A percentile compares a stretch with the other conserved stretches of the same genome.
Conservation (phyloP, 139 green algal species). For the Desmodesmus armatus region DNA sequence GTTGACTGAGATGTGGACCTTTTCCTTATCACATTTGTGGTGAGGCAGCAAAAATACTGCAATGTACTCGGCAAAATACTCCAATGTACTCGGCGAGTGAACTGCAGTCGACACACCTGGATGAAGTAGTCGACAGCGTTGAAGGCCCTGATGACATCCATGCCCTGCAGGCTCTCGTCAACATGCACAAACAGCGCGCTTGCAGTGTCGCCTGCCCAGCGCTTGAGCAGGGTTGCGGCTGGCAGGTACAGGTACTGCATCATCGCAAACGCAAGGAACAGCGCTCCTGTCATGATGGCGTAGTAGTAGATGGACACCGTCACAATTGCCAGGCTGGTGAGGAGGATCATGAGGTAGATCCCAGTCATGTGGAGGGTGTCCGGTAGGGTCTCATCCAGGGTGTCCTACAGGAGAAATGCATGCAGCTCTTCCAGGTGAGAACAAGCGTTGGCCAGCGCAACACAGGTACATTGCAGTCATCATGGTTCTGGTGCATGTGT, state of each 20-base stretch:
- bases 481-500: too few species aligned
- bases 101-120: slow-evolving; percentile 48
- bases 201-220: slow-evolving; percentile 67
- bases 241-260: slow-evolving; percentile 75
- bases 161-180: slow-evolving; percentile 73
- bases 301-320: slow-evolving; percentile 61
- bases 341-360: slow-evolving; percentile 69
- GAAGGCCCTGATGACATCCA: slow-evolving; percentile 76
- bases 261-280: slow-evolving; percentile 54
- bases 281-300: slow-evolving; percentile 50
- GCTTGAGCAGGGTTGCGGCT: slow-evolving; percentile 73
- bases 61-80: too few species aligned
- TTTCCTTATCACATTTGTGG: too few species aligned
- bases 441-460: too few species aligned
- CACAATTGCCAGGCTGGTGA: slow-evolving; percentile 66
- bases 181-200: slow-evolving; percentile 66
- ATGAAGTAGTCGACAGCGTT: slow-evolving; percentile 73
- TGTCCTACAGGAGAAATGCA: slow-evolving; percentile 43
- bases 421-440: not conserved
- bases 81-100: too few species aligned
- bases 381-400: slow-evolving; percentile 63
- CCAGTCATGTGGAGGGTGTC: slow-evolving; percentile 65
- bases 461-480: too few species aligned
- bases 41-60: too few species aligned
- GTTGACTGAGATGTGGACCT: too few species aligned